phyloP scores from a whole-genome alignment of 1,284 basidiomycete genomes.

The Ustilago nuda region DNA sequence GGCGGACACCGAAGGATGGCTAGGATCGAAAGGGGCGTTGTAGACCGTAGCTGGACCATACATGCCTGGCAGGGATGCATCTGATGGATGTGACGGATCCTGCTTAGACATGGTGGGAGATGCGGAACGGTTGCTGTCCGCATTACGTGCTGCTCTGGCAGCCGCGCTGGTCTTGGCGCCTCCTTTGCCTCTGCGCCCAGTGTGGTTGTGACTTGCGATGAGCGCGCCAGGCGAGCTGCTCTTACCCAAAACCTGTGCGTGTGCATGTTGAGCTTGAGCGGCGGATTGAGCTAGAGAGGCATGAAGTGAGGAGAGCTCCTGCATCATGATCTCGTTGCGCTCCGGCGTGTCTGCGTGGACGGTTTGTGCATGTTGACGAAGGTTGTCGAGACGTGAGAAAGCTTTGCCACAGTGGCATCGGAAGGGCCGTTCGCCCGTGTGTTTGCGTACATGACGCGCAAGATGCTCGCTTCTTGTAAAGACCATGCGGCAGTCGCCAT shows the following conservation, averaged over 20 bases:
- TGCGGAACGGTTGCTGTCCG: conserved; percentile 18
- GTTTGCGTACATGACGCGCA: conserved; percentile 94
- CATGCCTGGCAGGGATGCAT: conserved; percentile 9
- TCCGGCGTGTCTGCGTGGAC: conserved; percentile 88
- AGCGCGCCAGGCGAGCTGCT: conserved; percentile 46
- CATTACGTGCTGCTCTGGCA: conserved; percentile 23
- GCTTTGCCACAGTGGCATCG: conserved; percentile 91
- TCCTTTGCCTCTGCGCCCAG: conserved; percentile 37
- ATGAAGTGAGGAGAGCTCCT: conserved; percentile 85
- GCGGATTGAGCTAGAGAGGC: conserved; percentile 76
- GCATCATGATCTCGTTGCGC: conserved; percentile 90
- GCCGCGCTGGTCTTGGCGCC: conserved; percentile 37
- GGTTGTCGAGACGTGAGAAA: conserved; percentile 94
- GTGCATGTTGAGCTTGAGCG: conserved; percentile 59
- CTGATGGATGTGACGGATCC: not conserved
- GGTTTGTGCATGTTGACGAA: conserved; percentile 94
- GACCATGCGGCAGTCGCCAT: conserved; percentile 94
- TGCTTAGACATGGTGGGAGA: conserved; percentile 17
- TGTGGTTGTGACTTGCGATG: conserved; percentile 50
- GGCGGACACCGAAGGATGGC: conserved; percentile 6
- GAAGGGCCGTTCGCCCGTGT: conserved; percentile 95
- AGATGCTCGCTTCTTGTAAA: conserved; percentile 95
- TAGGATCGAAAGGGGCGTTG: conserved; percentile 11
- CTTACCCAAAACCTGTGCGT: conserved; percentile 58
- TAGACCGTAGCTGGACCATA: conserved; percentile 16